Base-by-base conservation (phyloP, 805 yeast species). In the Kazachstania africana region DNA sequence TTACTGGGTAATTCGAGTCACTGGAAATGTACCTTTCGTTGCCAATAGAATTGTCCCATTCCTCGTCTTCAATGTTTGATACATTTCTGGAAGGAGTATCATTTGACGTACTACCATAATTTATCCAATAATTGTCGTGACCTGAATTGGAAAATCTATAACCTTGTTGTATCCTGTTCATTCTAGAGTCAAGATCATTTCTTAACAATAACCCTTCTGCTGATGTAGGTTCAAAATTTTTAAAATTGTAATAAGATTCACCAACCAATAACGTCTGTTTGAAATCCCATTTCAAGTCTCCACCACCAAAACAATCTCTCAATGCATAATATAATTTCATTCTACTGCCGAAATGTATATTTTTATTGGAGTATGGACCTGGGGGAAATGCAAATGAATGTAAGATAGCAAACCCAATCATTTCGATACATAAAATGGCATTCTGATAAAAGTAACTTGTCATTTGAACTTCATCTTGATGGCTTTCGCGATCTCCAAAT, bases 371-470 rank as follows among this genome's bases (percentile, higher is more conserved):
- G 50, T 78, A 91, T 25, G 83, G 91, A 3, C 60, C 58, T 57
- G 78, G 80, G 5, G 84, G 73, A 53, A 91, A 91, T 0, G 97
- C 84, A 28, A 65, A 50, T 77, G 85, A 76, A 57, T 91, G 97
- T n/a, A 91, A 78, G 16, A 79, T 55, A 0, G 97, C 84, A 61
- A 91, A 88, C 3, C 74, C 80, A 15, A 85, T 65, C 63, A 91
- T 66, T 48, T 91, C 98, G 14, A 81, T 59, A 48, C 95, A 83
- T 37, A 91, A 59, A 24, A 85, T 51, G 0, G 81, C 75, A 57
- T 83, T 84, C 48, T 83, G 94, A 27, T 83, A 76, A 4, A 72
- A 64, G 26, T 66, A 65, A 2, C 84, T 79, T 12, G 60, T 42
- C 27, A 43, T 35, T 12, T 53, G 51, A 6, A 60, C 55, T 29